Percentiles rank a stretch among this genome's conserved stretches.
Conservation (phyloP, 768 basidiomycete species). For the Trichaptum fuscoviolaceum region DNA sequence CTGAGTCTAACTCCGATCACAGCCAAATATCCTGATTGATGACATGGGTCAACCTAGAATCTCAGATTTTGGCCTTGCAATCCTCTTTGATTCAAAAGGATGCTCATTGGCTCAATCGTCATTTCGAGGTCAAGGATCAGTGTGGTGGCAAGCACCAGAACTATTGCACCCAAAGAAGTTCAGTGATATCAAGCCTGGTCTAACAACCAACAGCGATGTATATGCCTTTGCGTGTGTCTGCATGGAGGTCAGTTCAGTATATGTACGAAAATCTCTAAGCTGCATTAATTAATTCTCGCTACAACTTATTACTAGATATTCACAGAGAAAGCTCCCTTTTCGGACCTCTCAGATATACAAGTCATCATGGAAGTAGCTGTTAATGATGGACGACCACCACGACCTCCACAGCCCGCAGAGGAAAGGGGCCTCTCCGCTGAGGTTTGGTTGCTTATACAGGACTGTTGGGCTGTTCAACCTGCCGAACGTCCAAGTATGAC, state of each 20-base stretch:
- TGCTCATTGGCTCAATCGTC: conserved; percentile 21
- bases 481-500: not conserved
- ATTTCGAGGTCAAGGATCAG: not conserved
- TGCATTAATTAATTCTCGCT: too few relatives aligned
- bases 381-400: not conserved
- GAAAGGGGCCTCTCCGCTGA: conserved; percentile 40
- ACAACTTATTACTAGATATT: not conserved
- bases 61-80: conserved; percentile 61
- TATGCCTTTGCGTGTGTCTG: conserved; percentile 57
- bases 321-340: not conserved
- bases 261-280: too few relatives aligned
- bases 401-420: not conserved
- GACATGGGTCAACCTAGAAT: conserved; percentile 47
- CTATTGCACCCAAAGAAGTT: conserved; percentile 40
- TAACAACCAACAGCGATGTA: conserved; percentile 50
- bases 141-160: conserved; percentile 47
- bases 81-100: conserved; percentile 41
- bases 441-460: conserved; percentile 37
- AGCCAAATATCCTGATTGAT: conserved; percentile 56
- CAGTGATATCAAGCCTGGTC: conserved; percentile 41
- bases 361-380: not conserved
- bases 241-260: conserved; percentile 50
- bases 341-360: not conserved
- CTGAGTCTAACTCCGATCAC: not conserved
- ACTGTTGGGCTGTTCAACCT: conserved; percentile 37